Conservation (phyloP, 202 grass and related monocot species). For the Musa balbisiana region DNA sequence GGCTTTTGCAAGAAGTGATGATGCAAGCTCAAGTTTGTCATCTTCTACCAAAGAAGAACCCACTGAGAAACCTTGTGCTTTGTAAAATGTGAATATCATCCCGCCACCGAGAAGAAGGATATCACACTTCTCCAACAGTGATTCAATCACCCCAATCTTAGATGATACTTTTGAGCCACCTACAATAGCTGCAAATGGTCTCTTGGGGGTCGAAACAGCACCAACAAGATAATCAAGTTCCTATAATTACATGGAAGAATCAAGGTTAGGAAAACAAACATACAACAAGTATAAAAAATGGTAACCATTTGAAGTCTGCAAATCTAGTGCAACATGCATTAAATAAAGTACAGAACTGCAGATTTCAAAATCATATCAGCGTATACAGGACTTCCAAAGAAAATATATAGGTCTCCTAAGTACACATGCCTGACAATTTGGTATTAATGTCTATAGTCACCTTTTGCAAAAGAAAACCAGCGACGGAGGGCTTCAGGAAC, state of each 20-base stretch:
- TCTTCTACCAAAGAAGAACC: conserved; percentile 28
- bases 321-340: no score
- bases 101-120: conserved; percentile 60
- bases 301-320: no score
- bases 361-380: no score
- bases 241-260: conserved; percentile 5
- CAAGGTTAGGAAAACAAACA: not conserved
- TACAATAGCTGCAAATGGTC: conserved; percentile 59
- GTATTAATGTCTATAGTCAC: conserved; percentile 5
- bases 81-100: conserved; percentile 30
- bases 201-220: conserved; percentile 57
- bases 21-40: conserved; percentile 26
- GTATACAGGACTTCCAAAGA: no score
- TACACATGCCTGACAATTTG: no score
- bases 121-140: conserved; percentile 53
- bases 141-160: conserved; percentile 36
- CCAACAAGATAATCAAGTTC: conserved; percentile 59
- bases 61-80: conserved; percentile 22
- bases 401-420: no score
- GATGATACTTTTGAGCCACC: conserved; percentile 65
- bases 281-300: not conserved
- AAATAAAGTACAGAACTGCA: no score
- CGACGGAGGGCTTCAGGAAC: conserved; percentile 53
- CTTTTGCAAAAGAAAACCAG: conserved; percentile 56
- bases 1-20: conserved; percentile 19